These are phyloP conservation scores for Diaporthe australafricana DNA, from an alignment of 2,329 filamentous ascomycete species.

Conservation along the genomic window DNA sequence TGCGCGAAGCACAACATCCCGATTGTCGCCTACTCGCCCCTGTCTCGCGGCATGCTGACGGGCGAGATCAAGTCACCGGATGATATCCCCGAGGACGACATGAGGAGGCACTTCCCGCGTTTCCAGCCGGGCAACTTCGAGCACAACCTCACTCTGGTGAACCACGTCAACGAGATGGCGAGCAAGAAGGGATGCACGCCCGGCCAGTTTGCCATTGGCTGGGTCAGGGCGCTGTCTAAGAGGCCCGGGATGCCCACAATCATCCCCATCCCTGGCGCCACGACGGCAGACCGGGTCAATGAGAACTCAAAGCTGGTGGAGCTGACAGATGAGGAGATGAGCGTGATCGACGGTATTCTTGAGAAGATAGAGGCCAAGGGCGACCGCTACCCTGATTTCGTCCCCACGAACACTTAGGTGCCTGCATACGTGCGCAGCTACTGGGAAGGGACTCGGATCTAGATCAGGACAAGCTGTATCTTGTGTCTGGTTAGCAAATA, in stretches of 20 bases:
- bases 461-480: background rate
- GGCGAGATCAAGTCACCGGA: conserved; percentile 62
- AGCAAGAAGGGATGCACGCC: conserved; percentile 69
- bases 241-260: conserved; percentile 66
- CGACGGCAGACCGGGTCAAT: conserved; percentile 63
- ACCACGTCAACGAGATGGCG: conserved; percentile 68
- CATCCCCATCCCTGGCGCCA: conserved; percentile 76
- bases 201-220: conserved; percentile 75
- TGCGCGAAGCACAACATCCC: conserved; percentile 66
- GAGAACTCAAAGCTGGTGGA: conserved; percentile 69
- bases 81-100: conserved; percentile 67
- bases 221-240: conserved; percentile 64
- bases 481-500: background rate
- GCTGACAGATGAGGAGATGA: conserved; percentile 62
- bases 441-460: background rate
- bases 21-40: conserved; percentile 68
- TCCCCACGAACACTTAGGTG: conserved; percentile 51
- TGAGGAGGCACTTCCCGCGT: conserved; percentile 61
- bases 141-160: conserved; percentile 72
- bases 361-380: conserved; percentile 61
- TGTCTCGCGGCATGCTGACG: conserved; percentile 63
- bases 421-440: background rate
- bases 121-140: conserved; percentile 73
- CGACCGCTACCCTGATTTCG: conserved; percentile 56
- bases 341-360: conserved; percentile 62